Conservation (phyloP, 2,329 filamentous ascomycete genomes). For the Hymenoscyphus scutula region DNA sequence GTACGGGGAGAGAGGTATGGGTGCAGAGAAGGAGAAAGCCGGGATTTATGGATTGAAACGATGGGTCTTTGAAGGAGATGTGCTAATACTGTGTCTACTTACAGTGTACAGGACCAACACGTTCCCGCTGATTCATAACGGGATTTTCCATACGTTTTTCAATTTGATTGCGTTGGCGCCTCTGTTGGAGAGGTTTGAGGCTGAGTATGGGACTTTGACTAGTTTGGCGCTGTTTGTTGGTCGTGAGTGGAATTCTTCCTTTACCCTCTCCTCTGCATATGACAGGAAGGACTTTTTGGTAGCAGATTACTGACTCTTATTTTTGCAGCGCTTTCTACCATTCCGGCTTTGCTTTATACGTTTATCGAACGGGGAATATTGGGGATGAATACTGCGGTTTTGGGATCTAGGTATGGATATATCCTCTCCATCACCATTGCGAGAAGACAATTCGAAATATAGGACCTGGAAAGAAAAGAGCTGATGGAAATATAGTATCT, state of each 20-base stretch:
- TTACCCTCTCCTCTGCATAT: no score
- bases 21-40: no score
- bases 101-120: constrained; percentile 91
- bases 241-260: constrained; percentile 62
- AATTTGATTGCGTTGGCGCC: constrained; percentile 80
- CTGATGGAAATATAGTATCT: constrained; percentile 59
- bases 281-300: no score
- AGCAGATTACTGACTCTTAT: constrained; percentile 16
- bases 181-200: constrained; percentile 90
- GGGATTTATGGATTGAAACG: background rate
- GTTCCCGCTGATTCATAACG: constrained; percentile 81
- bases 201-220: constrained; percentile 85
- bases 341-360: constrained; percentile 81
- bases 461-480: constrained; percentile 8
- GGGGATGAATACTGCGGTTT: constrained; percentile 66
- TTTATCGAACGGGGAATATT: constrained; percentile 73
- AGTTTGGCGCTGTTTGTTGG: constrained; percentile 87
- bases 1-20: no score
- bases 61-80: background rate
- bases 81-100: constrained; percentile 9
- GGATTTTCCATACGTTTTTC: constrained; percentile 75
- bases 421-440: no score
- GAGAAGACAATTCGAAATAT: background rate
- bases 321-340: constrained; percentile 65
- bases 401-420: constrained; percentile 78